These are phyloP conservation scores for Orbilia blumenaviensis DNA, from an alignment of 2,329 filamentous ascomycete species.

Conservation along the genomic window DNA sequence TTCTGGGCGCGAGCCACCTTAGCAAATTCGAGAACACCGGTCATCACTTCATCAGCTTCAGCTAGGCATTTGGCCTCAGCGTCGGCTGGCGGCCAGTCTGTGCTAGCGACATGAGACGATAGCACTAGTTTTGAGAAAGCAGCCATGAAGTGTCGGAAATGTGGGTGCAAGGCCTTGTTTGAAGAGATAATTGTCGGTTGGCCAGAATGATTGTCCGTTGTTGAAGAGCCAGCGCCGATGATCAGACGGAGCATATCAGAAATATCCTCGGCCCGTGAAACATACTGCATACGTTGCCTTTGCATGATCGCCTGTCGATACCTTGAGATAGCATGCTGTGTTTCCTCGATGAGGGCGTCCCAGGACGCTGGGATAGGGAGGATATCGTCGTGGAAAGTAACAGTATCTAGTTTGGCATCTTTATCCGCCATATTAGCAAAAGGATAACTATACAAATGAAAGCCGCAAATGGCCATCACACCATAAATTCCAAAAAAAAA, in stretches of 20 bases:
- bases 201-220: slow-evolving; percentile 97
- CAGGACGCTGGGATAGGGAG: slow-evolving; percentile 82
- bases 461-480: not conserved
- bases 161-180: slow-evolving; percentile 95
- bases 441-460: not conserved
- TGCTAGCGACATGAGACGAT: slow-evolving; percentile 95
- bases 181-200: slow-evolving; percentile 99
- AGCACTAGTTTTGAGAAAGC: slow-evolving; percentile 99
- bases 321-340: slow-evolving; percentile 86
- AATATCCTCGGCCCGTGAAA: slow-evolving; percentile 94
- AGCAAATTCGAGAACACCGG: slow-evolving; percentile 94
- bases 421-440: slow-evolving; percentile 43
- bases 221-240: slow-evolving; percentile 93
- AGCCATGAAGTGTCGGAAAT: slow-evolving; percentile 99
- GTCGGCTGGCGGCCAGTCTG: slow-evolving; percentile 93
- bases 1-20: slow-evolving; percentile 93
- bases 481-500: not conserved
- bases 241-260: slow-evolving; percentile 93
- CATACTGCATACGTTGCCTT: slow-evolving; percentile 86
- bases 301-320: slow-evolving; percentile 90
- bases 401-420: slow-evolving; percentile 51
- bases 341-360: slow-evolving; percentile 88
- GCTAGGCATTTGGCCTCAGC: slow-evolving; percentile 94
- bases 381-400: slow-evolving; percentile 84
- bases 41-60: slow-evolving; percentile 94